These are phyloP conservation scores for Lodderomyces jiufengensis DNA, from an alignment of 1,139 yeast species.

Conservation along the genomic window DNA sequence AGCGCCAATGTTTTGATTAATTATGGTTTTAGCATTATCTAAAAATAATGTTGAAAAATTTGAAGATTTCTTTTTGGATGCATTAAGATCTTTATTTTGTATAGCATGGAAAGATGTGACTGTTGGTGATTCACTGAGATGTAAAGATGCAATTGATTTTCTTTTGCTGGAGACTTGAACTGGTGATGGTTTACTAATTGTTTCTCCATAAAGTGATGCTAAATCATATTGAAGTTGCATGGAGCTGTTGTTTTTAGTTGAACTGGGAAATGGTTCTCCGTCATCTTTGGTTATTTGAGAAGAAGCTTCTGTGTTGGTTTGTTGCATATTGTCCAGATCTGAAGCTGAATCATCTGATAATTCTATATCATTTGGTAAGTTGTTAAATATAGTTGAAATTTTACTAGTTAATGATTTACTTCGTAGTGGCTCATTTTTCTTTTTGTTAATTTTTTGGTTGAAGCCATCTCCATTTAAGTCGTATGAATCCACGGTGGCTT, in stretches of 20 bases:
- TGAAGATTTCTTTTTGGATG: constrained; percentile 26
- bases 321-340: constrained; percentile 33
- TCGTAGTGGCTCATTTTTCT: neutral
- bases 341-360: constrained; percentile 48
- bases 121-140: constrained; percentile 25
- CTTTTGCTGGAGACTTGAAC: constrained; percentile 23
- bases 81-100: constrained; percentile 21
- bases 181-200: constrained; percentile 31
- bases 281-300: too few species aligned
- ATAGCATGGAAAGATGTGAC: constrained; percentile 42
- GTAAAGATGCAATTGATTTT: constrained; percentile 8
- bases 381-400: constrained; percentile 42
- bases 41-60: constrained; percentile 33
- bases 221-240: constrained; percentile 11
- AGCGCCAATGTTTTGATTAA: constrained; percentile 30
- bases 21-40: constrained; percentile 39
- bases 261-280: neutral
- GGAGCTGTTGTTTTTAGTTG: neutral
- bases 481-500: constrained; percentile 21
- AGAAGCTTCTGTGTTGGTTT: too few species aligned
- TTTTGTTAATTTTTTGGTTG: neutral
- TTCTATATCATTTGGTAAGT: constrained; percentile 48
- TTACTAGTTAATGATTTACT: constrained; percentile 12
- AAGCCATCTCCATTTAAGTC: neutral
- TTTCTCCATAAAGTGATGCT: constrained; percentile 24